These are phyloP conservation scores for Trametes sanguinea DNA, from an alignment of 768 basidiomycete species.

Conservation along the genomic window DNA sequence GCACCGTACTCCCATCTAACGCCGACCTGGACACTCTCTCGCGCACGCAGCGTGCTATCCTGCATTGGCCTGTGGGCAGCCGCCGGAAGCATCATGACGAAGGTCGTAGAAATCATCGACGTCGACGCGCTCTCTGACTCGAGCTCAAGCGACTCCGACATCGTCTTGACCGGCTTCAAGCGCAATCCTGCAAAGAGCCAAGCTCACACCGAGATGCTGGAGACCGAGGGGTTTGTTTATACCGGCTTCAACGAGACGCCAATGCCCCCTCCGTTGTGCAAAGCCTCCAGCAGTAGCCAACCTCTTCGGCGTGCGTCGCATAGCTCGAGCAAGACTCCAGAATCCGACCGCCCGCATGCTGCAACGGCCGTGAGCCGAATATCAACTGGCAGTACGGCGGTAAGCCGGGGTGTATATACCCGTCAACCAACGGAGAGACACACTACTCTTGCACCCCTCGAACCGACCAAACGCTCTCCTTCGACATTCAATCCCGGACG, in stretches of 20 bases:
- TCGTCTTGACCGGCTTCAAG: constrained; percentile 7
- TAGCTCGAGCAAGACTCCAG: neutral
- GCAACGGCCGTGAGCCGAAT: neutral
- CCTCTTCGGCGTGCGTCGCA: neutral
- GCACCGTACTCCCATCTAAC: too few species aligned
- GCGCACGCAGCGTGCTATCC: too few species aligned
- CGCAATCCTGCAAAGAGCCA: constrained; percentile 2
- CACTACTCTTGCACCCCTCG: neutral
- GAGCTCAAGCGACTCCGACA: constrained; percentile 5
- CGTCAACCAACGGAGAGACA: neutral
- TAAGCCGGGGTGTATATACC: neutral
- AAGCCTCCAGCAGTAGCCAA: neutral
- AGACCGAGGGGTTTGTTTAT: constrained; percentile 2
- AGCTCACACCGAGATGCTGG: neutral
- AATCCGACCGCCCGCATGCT: neutral
- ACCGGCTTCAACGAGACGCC: neutral
- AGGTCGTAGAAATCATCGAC: constrained; percentile 1
- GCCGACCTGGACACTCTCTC: too few species aligned
- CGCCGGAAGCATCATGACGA: neutral
- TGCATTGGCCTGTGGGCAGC: too few species aligned
- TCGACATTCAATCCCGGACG: neutral
- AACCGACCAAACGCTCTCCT: neutral
- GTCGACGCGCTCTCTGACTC: constrained; percentile 4
- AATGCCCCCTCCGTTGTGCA: neutral
- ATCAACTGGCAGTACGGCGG: neutral